Evolutionary conservation across 1,284 basidiomycete genomes (phyloP).

Genomic region (Melampsora larici-populina): DNA sequence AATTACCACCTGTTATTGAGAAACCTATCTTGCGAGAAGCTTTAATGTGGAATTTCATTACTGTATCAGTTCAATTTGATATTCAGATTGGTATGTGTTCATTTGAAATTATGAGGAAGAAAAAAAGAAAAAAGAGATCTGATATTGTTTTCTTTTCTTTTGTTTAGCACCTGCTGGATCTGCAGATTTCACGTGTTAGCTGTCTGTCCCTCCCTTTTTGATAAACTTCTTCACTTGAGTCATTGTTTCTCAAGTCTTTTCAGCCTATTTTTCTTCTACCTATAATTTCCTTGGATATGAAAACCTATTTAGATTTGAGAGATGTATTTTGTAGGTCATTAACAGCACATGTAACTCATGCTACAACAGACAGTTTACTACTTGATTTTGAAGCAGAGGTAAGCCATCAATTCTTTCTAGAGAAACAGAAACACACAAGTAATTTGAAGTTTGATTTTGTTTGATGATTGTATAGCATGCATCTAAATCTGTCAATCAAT

Average conservation of each 20-base stretch:
- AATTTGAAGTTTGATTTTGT: neutral
- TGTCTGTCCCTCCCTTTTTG: neutral
- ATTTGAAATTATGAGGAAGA: slow-evolving; percentile 16
- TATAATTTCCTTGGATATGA: too few relatives aligned
- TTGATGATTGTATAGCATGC: neutral
- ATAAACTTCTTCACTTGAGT: neutral
- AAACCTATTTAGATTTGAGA: slow-evolving; percentile 62
- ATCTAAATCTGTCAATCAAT: slow-evolving; percentile 45
- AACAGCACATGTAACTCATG: slow-evolving; percentile 63
- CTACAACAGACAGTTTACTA: slow-evolving; percentile 47
- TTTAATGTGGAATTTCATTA: slow-evolving; percentile 65
- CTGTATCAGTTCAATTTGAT: slow-evolving; percentile 63
- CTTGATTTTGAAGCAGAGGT: slow-evolving; percentile 41
- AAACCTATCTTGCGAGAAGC: slow-evolving; percentile 60
- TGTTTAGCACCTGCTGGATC: slow-evolving; percentile 26
- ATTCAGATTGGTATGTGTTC: slow-evolving; percentile 64
- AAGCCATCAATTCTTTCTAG: neutral
- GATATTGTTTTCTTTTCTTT: neutral
- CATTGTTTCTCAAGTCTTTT: neutral
- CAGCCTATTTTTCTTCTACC: neutral
- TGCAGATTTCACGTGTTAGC: slow-evolving; percentile 45
- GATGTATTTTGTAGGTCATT: slow-evolving; percentile 79
- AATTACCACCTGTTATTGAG: neutral
- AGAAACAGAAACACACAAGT: too few relatives aligned
- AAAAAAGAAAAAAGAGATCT: neutral